Evolutionary conservation across 1,139 yeast genomes (phyloP).

Genomic region (Candida albicans): DNA sequence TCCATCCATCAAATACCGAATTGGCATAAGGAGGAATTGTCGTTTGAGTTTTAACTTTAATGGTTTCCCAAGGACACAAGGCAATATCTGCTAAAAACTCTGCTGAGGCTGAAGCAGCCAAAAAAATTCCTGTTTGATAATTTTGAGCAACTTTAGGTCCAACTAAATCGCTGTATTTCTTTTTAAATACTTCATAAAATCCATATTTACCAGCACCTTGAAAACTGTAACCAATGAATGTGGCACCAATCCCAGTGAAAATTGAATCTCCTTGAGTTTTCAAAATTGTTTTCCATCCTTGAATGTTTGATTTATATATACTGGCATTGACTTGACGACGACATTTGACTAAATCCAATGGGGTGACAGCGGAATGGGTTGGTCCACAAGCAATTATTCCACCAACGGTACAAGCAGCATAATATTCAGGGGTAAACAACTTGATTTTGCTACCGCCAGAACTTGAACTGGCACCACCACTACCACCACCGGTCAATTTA

Average conservation of each 20-base stretch:
- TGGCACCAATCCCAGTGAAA: conserved; percentile 87
- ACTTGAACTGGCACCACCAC: conserved; percentile 14
- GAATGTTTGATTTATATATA: conserved; percentile 70
- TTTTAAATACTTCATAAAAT: conserved; percentile 85
- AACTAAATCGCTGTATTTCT: conserved; percentile 64
- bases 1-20: conserved; percentile 64
- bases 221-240: conserved; percentile 84
- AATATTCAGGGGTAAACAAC: conserved; percentile 68
- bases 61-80: conserved; percentile 91
- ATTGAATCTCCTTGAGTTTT: conserved; percentile 76
- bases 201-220: conserved; percentile 98
- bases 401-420: conserved; percentile 81
- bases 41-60: conserved; percentile 90
- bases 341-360: conserved; percentile 89
- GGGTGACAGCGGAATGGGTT: conserved; percentile 90
- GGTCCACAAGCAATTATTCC: conserved; percentile 95
- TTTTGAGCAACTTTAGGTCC: conserved; percentile 65
- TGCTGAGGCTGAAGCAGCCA: conserved; percentile 88
- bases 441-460: conserved; percentile 25
- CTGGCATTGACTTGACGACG: conserved; percentile 81
- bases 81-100: conserved; percentile 88
- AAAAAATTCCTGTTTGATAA: conserved; percentile 70
- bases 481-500: conserved; percentile 12
- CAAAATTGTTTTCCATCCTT: conserved; percentile 76
- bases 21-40: conserved; percentile 80